Conservation (phyloP, 1,139 yeast species). For the Lodderomyces orthopsilosis region DNA sequence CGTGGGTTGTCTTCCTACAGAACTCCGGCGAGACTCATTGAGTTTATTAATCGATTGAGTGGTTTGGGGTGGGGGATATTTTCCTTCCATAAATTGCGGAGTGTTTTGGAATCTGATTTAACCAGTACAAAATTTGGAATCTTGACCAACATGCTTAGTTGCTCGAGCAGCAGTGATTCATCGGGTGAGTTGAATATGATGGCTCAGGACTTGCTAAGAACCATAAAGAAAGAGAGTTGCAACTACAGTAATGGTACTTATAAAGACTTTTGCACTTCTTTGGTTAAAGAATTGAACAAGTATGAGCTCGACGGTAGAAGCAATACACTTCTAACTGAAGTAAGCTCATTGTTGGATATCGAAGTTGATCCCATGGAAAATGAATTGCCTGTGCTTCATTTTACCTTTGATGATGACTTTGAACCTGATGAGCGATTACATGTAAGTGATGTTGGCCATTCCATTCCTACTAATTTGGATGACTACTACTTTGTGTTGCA, state of each 20-base stretch:
- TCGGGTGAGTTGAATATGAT: neutral
- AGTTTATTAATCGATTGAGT: conserved; percentile 1
- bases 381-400: too few relatives aligned
- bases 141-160: neutral
- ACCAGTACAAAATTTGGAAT: neutral
- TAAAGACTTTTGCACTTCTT: conserved; percentile 30
- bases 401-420: neutral
- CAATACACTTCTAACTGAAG: neutral
- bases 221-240: conserved; percentile 28
- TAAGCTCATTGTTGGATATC: neutral
- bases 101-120: neutral
- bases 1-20: conserved; percentile 25
- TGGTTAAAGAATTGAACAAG: conserved; percentile 25
- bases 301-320: conserved; percentile 7
- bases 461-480: neutral
- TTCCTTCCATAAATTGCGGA: neutral
- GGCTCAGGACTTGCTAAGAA: conserved; percentile 24
- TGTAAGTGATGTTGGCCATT: neutral
- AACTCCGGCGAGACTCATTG: conserved; percentile 25
- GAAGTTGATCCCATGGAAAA: neutral
- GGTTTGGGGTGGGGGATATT: neutral
- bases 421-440: neutral
- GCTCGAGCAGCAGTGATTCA: neutral
- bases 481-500: neutral
- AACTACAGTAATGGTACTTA: conserved; percentile 23